Conservation (phyloP, 2,329 filamentous ascomycete genomes). For the Penicillium thymicola region DNA sequence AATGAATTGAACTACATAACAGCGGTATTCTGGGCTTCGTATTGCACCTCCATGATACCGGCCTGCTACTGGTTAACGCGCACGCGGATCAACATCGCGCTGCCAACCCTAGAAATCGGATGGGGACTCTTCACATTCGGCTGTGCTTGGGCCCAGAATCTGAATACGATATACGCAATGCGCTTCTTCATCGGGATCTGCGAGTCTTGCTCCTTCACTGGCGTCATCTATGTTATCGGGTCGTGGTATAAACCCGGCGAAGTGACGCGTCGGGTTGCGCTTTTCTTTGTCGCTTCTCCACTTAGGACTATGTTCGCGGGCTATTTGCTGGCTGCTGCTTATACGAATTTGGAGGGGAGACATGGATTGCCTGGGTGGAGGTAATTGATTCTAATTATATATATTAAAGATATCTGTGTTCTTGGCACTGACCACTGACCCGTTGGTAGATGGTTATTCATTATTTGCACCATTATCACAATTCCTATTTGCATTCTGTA, state of each 20-base stretch:
- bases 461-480: constrained; percentile 28
- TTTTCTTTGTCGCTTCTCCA: constrained; percentile 16
- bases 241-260: constrained; percentile 18
- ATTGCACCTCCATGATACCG: constrained; percentile 43
- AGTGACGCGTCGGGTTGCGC: constrained; percentile 13
- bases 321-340: constrained; percentile 17
- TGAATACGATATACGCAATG: not conserved
- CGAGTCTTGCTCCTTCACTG: constrained; percentile 31
- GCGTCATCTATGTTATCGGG: constrained; percentile 22
- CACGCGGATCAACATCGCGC: constrained; percentile 22
- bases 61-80: constrained; percentile 40
- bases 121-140: constrained; percentile 27
- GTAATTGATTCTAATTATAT: not conserved
- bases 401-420: not conserved
- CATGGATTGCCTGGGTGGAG: constrained; percentile 9
- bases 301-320: constrained; percentile 19
- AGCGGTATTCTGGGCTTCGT: constrained; percentile 35
- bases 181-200: not conserved
- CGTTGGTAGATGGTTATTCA: constrained; percentile 28
- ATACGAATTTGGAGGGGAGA: constrained; percentile 14
- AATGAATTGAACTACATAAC: constrained; percentile 30
- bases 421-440: constrained; percentile 1
- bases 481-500: constrained; percentile 17
- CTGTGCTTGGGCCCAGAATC: constrained; percentile 17
- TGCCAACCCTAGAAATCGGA: constrained; percentile 20